Evolutionary conservation across 2,329 filamentous ascomycete genomes (phyloP), one percentile per base, ranked within the genome.

Genomic region (Gaeumannomyces sp.): DNA sequence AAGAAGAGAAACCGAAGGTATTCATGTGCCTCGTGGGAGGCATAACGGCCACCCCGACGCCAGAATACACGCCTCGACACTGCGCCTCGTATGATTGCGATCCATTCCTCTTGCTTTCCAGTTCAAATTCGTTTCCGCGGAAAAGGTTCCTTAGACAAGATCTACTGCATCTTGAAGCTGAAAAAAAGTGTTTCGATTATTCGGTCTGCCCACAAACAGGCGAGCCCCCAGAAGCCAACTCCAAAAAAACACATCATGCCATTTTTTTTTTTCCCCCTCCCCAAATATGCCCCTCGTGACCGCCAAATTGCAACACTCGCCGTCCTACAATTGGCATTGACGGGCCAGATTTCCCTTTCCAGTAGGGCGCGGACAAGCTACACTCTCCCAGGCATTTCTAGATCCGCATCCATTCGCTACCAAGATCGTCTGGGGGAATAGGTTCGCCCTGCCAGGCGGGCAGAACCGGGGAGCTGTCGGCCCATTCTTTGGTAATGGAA

Each of bases 401-500:
- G 38, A 45, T 45, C 38, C 38, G 16, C 38, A 19, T 19, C 16
- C 16, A 45, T 45, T 45, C 38, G 38, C 38, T 45, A 45, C 38
- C 16, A 19, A 45, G 38, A 45, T 45, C 38, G 22, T 53, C 45
- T 11, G 8, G 45, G 33, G 7, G n/a, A 25, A 53, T 19, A 53
- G 22, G 10, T 45, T 45, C 38, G 38, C 38, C 19, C 22, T n/a
- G 8, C 38, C 45, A 53, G 3, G 45, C 45, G 45, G 45, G 22
- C 45, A 22, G 45, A 53, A 25, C 45, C 45, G 45, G 14, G 27
- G 27, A 60, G 57, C 29, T 19, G 59, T 60, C 59, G 38, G 59
- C 59, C 59, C 59, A 60, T 35, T 31, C 13, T 60, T 60, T 5
- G 27, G 59, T 60, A 14, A 60, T 60, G 22, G 31, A 33, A 38